phyloP scores from a whole-genome alignment of 2,329 filamentous ascomycete species.

The Alternaria consortialis region DNA sequence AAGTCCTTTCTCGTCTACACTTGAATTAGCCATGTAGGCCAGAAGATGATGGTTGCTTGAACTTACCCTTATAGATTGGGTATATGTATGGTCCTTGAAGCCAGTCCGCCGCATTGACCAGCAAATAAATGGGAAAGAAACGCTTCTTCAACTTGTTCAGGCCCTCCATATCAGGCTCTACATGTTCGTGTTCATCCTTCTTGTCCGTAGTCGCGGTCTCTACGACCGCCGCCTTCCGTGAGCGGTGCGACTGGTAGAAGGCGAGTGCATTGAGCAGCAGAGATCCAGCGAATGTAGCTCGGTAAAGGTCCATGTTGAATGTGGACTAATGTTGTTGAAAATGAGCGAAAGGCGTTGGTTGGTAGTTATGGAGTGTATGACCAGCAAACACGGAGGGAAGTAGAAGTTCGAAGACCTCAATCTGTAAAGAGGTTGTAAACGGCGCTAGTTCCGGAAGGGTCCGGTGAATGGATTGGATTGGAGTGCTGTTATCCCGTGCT shows the following conservation, averaged over 20 bases:
- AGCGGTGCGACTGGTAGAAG: constrained; percentile 39
- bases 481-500: not conserved
- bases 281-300: constrained; percentile 39
- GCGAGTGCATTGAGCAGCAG: constrained; percentile 39
- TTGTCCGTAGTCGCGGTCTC: constrained; percentile 27
- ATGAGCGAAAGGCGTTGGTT: constrained; percentile 3
- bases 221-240: constrained; percentile 19
- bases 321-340: constrained; percentile 7
- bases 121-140: constrained; percentile 57
- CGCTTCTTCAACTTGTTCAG: constrained; percentile 51
- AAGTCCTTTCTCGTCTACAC: constrained; percentile 56
- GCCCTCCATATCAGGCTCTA: constrained; percentile 37
- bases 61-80: constrained; percentile 59
- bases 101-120: constrained; percentile 59
- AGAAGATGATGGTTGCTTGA: not conserved
- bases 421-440: constrained; percentile 1
- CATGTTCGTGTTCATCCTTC: constrained; percentile 34
- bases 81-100: constrained; percentile 62
- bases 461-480: not conserved
- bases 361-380: constrained; percentile 9
- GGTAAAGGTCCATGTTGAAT: constrained; percentile 44
- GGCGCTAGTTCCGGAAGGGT: not conserved
- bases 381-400: constrained; percentile 12
- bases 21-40: constrained; percentile 10
- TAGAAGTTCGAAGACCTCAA: not conserved